phyloP scores from a whole-genome alignment of 805 yeast species.

The Metschnikowia anglica region DNA sequence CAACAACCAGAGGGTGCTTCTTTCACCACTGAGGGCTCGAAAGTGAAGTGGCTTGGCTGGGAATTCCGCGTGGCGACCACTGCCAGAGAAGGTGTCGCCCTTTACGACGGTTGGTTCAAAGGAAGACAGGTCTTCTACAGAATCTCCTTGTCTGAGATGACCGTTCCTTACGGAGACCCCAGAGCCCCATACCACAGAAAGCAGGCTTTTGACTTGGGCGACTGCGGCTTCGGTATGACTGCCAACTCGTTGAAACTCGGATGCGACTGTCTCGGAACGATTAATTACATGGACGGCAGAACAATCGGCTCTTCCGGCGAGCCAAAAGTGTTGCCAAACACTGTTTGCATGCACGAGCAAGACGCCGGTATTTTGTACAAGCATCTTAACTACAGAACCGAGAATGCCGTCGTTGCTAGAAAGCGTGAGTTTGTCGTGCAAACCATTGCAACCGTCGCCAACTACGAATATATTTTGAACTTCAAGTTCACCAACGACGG shows the following conservation, averaged over 20 bases:
- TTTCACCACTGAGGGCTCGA: slow-evolving; percentile 56
- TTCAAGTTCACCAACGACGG: slow-evolving; percentile 76
- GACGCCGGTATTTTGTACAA: slow-evolving; percentile 75
- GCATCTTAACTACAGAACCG: slow-evolving; percentile 77
- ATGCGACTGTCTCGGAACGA: slow-evolving; percentile 80
- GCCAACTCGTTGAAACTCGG: slow-evolving; percentile 71
- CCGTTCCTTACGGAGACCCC: slow-evolving; percentile 86
- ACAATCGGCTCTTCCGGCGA: slow-evolving; percentile 59
- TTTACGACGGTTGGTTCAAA: slow-evolving; percentile 70
- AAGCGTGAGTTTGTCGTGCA: slow-evolving; percentile 77
- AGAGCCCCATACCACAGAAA: slow-evolving; percentile 81
- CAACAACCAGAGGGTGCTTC: slow-evolving; percentile 81
- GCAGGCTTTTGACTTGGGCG: slow-evolving; percentile 85
- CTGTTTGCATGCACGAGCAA: slow-evolving; percentile 79
- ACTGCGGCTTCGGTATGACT: slow-evolving; percentile 75
- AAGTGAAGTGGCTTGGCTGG: slow-evolving; percentile 82
- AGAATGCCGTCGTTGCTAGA: slow-evolving; percentile 68
- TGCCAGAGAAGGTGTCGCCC: slow-evolving; percentile 76
- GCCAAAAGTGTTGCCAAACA: slow-evolving; percentile 61
- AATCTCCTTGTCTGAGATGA: slow-evolving; percentile 75
- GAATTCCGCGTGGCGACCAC: slow-evolving; percentile 68
- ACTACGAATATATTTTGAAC: slow-evolving; percentile 76
- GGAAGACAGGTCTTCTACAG: slow-evolving; percentile 77
- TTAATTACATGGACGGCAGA: slow-evolving; percentile 66
- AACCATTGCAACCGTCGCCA: slow-evolving; percentile 81